A percentile compares a stretch with the other conserved stretches of the same genome.
Conservation (phyloP, 768 basidiomycete species). For the Rhizopogon rudus region DNA sequence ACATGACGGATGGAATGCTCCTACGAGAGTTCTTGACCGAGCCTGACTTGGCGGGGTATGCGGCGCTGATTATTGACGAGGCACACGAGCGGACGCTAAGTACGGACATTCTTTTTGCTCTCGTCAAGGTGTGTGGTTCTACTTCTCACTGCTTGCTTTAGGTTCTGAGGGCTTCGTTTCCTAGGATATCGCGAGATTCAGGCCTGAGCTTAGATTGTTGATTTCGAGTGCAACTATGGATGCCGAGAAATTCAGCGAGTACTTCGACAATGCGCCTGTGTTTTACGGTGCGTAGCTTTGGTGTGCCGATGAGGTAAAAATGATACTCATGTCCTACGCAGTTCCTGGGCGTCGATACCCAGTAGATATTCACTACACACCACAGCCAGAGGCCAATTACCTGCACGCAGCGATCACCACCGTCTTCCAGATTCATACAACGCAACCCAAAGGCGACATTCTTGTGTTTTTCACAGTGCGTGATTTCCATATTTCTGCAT, state of each 20-base stretch:
- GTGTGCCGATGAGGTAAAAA: not conserved
- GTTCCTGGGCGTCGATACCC: conserved; percentile 97
- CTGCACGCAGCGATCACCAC: conserved; percentile 98
- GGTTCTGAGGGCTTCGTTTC: conserved; percentile 20
- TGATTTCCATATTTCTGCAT: conserved; percentile 3
- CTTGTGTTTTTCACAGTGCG: conserved; percentile 93
- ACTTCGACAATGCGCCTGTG: conserved; percentile 94
- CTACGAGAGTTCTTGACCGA: conserved; percentile 96
- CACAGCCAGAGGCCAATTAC: conserved; percentile 98
- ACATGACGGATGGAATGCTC: conserved; percentile 99
- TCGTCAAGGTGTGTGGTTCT: conserved; percentile 82
- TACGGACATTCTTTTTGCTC: conserved; percentile 97
- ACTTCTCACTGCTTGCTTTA: conserved; percentile 7
- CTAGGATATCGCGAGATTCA: conserved; percentile 93
- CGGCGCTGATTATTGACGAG: conserved; percentile 95
- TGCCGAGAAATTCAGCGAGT: conserved; percentile 96
- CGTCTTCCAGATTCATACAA: conserved; percentile 98
- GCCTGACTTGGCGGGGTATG: conserved; percentile 92
- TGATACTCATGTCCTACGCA: conserved; percentile 25
- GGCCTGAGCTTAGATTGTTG: conserved; percentile 87
- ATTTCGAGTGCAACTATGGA: conserved; percentile 98
- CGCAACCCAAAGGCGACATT: conserved; percentile 96
- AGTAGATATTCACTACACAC: conserved; percentile 98
- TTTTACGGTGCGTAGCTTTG: conserved; percentile 67
- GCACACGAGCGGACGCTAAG: conserved; percentile 97